These are phyloP conservation scores for Oryza meridionalis DNA, from an alignment of 176 grass and related monocot species.

Conservation along the genomic window DNA sequence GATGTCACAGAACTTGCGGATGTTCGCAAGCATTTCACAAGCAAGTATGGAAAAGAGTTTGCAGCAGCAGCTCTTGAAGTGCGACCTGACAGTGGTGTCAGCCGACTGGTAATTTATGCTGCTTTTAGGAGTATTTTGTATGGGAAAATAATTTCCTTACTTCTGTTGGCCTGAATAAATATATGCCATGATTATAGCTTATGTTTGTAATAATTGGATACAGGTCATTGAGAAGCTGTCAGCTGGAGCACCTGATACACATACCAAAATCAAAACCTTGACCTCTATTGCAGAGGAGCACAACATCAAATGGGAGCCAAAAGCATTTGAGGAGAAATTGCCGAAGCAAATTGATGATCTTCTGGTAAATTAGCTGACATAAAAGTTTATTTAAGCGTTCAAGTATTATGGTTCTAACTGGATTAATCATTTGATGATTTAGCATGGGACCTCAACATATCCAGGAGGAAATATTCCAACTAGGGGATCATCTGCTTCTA, in stretches of 20 bases:
- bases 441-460: slow-evolving; percentile 68
- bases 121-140: slow-evolving; percentile 10
- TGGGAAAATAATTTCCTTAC: not conserved
- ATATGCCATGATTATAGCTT: not conserved
- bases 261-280: slow-evolving; percentile 82
- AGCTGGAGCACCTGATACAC: slow-evolving; percentile 78
- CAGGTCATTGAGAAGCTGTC: slow-evolving; percentile 93
- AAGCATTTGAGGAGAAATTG: slow-evolving; percentile 76
- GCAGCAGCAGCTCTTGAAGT: slow-evolving; percentile 84
- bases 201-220: slow-evolving; percentile 20
- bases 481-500: slow-evolving; percentile 45
- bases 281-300: slow-evolving; percentile 88
- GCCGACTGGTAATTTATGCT: slow-evolving; percentile 66
- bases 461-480: slow-evolving; percentile 53
- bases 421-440: slow-evolving; percentile 43
- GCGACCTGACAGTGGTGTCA: slow-evolving; percentile 78
- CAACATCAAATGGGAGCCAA: slow-evolving; percentile 84
- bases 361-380: slow-evolving; percentile 57
- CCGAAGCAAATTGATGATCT: slow-evolving; percentile 69
- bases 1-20: slow-evolving; percentile 88
- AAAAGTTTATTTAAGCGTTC: not conserved
- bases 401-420: slow-evolving; percentile 25
- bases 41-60: slow-evolving; percentile 98
- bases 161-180: not conserved
- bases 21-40: slow-evolving; percentile 78